Conservation (phyloP, 164 flowering plant species). For the Platanus orientalis region DNA sequence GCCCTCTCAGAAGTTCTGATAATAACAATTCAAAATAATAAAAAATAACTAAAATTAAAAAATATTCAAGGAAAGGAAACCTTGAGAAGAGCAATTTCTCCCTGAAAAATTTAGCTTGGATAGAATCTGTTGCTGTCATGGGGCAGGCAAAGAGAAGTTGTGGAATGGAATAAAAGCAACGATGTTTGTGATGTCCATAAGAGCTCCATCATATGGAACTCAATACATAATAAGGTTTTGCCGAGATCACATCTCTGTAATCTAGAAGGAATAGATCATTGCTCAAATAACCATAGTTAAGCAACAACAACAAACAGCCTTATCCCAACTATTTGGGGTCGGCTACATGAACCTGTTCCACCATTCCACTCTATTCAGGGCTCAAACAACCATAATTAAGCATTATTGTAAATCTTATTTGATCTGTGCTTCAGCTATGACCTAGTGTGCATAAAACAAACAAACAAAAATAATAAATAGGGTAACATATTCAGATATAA, state of each 20-base stretch:
- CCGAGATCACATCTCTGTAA: constrained; percentile 76
- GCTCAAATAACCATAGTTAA: constrained; percentile 77
- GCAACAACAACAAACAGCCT: too few species aligned
- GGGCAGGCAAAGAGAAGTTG: constrained; percentile 68
- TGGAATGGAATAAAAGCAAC: constrained; percentile 74
- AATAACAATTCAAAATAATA: too few species aligned
- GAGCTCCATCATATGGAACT: constrained; percentile 82
- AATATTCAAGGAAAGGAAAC: constrained; percentile 22
- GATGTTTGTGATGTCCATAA: constrained; percentile 87
- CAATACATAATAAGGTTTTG: constrained; percentile 83
- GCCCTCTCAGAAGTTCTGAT: not conserved
- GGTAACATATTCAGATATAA: not conserved
- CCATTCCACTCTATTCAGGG: too few species aligned
- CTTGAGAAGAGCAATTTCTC: constrained; percentile 65
- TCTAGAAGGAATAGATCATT: constrained; percentile 87
- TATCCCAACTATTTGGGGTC: too few species aligned
- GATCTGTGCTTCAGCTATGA: constrained; percentile 62
- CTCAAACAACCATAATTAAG: constrained; percentile 82
- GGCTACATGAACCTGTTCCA: too few species aligned
- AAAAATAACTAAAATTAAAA: not conserved
- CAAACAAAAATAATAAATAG: constrained; percentile 25
- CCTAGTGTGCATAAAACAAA: constrained; percentile 74
- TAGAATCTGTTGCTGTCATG: constrained; percentile 71
- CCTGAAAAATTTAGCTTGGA: constrained; percentile 57
- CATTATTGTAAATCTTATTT: constrained; percentile 40